Base-by-base conservation (phyloP, 441 rosid species). In the Geranium incanum region DNA sequence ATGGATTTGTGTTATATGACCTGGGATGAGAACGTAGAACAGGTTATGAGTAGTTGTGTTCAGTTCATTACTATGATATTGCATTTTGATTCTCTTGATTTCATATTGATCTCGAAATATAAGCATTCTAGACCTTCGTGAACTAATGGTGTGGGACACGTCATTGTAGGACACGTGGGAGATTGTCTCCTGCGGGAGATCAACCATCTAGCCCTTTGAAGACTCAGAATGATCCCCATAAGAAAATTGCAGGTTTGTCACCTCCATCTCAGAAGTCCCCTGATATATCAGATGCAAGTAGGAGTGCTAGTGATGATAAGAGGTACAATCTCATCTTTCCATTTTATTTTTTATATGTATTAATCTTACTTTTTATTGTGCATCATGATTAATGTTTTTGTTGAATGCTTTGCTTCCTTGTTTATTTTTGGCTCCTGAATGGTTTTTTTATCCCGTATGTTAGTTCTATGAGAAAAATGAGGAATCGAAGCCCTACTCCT, bases 261-360 rank as follows among this genome's bases (percentile, higher is more conserved):
- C 79, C 75, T 68, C 74, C 79, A 50, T 78, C 71, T 13, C 70
- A 75, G 66, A 75, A 76, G 66, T 81, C 86, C 66, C 76, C 83
- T 28, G 13, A 16, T 45, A 55, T 36, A 52, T 70, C 72, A n/a
- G 67, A 77, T 64, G 77, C 83, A 76, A 13, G 73, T 28, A 28
- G 68, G 66, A 73, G 75, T 77, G 63, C 69, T 41, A 74, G 69
- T 16, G 72, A 79, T 63, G 82, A 78, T 67, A 70, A 72, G 79
- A 81, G 90, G 91, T 86, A 70, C 4, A 57, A 57, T 11, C 59
- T 11, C 66, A 8, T 73, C 63, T 57, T 57, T 15, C 21, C 63
- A 15, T 57, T 0, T 52, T n/a, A 57, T 1, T 57, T 15, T 15
- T 15, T 23, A 45, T 16, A 15, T 2, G 0, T 1, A 57, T 6